Evolutionary conservation across 225 moss, liverwort and hornwort genomes (phyloP).

Genomic region (Physcomitrium patens): DNA sequence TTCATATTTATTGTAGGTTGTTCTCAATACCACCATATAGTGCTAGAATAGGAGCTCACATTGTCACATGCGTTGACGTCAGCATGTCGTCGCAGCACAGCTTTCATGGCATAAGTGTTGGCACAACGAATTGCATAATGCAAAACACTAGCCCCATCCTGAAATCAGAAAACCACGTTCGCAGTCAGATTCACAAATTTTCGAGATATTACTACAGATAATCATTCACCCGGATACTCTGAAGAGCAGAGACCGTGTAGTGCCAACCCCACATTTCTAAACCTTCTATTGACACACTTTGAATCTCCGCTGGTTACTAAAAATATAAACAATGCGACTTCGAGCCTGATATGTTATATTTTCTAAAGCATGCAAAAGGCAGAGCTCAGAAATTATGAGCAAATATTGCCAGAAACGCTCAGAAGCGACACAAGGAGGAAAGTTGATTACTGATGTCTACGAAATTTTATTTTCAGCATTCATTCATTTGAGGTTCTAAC

Average conservation of each 20-base stretch:
- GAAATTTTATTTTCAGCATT: background rate
- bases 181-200: background rate
- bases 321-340: background rate
- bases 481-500: slow-evolving; percentile 37
- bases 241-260: too few relatives aligned
- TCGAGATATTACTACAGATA: background rate
- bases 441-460: background rate
- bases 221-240: too few relatives aligned
- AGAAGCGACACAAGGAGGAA: slow-evolving; percentile 15
- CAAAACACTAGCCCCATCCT: slow-evolving; percentile 67
- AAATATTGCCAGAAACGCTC: slow-evolving; percentile 9
- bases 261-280: too few relatives aligned
- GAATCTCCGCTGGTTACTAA: background rate
- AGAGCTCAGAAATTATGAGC: background rate
- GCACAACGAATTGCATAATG: slow-evolving; percentile 77
- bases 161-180: slow-evolving; percentile 40
- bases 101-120: slow-evolving; percentile 59
- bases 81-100: slow-evolving; percentile 64
- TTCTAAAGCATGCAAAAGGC: slow-evolving; percentile 13
- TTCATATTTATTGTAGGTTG: slow-evolving; percentile 3
- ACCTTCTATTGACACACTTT: too few relatives aligned
- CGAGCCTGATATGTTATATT: background rate
- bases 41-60: slow-evolving; percentile 38
- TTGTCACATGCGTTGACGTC: slow-evolving; percentile 71
- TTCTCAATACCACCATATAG: background rate